phyloP scores from a whole-genome alignment of 2,329 filamentous ascomycete species.

The Hypomyces perniciosus region DNA sequence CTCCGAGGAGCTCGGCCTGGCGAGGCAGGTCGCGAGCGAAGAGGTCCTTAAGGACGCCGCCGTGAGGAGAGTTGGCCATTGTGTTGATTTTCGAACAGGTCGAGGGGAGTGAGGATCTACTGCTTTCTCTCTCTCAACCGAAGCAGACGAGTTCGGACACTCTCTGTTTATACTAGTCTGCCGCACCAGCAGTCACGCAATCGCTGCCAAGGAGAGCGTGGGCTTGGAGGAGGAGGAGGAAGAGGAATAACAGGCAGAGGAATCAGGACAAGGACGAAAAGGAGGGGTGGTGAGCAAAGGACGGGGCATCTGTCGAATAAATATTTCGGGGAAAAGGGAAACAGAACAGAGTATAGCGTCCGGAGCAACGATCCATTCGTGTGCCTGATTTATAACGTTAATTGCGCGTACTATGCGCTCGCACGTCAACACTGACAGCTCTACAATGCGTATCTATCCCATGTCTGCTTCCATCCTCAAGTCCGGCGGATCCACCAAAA shows the following conservation, averaged over 20 bases:
- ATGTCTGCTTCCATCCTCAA: background rate
- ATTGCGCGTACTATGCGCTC: too few species aligned
- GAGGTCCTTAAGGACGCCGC: conserved; percentile 96
- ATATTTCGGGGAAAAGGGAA: background rate
- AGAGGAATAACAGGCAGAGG: background rate
- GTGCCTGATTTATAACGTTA: too few species aligned
- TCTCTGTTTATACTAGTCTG: background rate
- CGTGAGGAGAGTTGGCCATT: conserved; percentile 71
- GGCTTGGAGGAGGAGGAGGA: background rate
- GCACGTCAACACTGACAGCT: too few species aligned
- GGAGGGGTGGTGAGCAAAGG: background rate
- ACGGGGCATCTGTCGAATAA: background rate
- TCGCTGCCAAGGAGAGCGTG: background rate
- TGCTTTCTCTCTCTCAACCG: background rate
- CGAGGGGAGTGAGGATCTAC: background rate
- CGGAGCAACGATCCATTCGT: too few species aligned
- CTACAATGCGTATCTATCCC: too few species aligned
- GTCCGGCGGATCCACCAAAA: background rate
- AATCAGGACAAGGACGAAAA: background rate
- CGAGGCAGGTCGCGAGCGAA: conserved; percentile 85
- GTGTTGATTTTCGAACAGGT: conserved; percentile 16
- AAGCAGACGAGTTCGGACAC: too few species aligned
- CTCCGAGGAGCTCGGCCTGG: conserved; percentile 69
- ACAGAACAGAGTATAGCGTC: too few species aligned
- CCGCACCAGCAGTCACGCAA: background rate